Percentiles rank a stretch among this genome's conserved stretches.
Conservation (phyloP, 2,329 filamentous ascomycete genomes). For the Neofusicoccum laricinum region DNA sequence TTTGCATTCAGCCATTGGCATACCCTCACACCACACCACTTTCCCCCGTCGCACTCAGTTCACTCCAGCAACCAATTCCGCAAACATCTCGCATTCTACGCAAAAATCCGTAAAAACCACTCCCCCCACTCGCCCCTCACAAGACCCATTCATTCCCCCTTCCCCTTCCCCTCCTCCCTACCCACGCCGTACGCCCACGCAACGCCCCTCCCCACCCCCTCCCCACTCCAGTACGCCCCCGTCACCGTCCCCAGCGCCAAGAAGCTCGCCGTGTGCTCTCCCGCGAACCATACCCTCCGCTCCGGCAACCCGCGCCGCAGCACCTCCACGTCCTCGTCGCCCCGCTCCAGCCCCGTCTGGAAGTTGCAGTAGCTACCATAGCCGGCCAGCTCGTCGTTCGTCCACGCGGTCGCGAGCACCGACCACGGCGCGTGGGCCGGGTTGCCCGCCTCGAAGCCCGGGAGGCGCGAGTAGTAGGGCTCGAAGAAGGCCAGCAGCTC, state of each 20-base stretch:
- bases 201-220: conserved; percentile 68
- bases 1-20: too few species aligned
- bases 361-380: conserved; percentile 85
- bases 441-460: conserved; percentile 57
- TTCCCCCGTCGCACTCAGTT: too few species aligned
- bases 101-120: too few species aligned
- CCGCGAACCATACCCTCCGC: conserved; percentile 77
- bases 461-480: conserved; percentile 75
- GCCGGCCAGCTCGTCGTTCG: conserved; percentile 73
- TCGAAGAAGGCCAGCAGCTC: conserved; percentile 66
- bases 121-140: too few species aligned
- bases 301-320: conserved; percentile 57
- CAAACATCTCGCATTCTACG: too few species aligned
- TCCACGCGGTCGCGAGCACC: conserved; percentile 72
- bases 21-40: too few species aligned
- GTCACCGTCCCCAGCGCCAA: conserved; percentile 84
- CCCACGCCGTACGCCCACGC: conserved; percentile 50
- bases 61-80: too few species aligned
- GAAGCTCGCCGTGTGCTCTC: conserved; percentile 88
- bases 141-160: not conserved
- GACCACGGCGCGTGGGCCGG: conserved; percentile 61
- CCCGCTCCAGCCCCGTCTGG: conserved; percentile 68
- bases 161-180: not conserved
- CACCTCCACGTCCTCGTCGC: conserved; percentile 67
- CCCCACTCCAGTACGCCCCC: conserved; percentile 89